These are phyloP conservation scores for Trichosporon coremiiforme DNA, from an alignment of 1,284 basidiomycete genomes.

Conservation along the genomic window DNA sequence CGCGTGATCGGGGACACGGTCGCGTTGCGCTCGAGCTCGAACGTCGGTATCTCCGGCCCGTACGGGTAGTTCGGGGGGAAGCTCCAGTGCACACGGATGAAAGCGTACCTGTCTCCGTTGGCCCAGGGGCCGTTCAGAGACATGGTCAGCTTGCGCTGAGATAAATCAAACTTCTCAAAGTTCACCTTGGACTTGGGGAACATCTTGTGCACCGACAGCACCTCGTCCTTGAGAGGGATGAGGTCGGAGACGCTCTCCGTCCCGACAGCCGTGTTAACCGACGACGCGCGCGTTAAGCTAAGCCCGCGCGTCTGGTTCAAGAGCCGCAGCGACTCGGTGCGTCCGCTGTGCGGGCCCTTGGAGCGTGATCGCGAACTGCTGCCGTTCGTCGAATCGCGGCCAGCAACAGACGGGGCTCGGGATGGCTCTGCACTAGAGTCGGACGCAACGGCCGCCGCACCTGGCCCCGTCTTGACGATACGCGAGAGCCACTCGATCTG, in stretches of 20 bases:
- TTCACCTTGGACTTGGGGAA: slow-evolving; percentile 71
- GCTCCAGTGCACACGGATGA: slow-evolving; percentile 82
- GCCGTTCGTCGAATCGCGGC: slow-evolving; percentile 31
- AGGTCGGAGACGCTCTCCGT: slow-evolving; percentile 39
- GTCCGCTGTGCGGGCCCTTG: neutral
- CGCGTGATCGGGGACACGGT: slow-evolving; percentile 74
- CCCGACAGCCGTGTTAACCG: slow-evolving; percentile 1
- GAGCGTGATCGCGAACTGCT: slow-evolving; percentile 35
- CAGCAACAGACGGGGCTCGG: slow-evolving; percentile 20
- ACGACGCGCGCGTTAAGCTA: slow-evolving; percentile 21
- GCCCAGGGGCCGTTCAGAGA: slow-evolving; percentile 91
- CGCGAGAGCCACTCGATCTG: slow-evolving; percentile 57
- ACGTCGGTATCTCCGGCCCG: slow-evolving; percentile 66
- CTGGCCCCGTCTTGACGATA: slow-evolving; percentile 42
- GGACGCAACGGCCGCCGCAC: neutral
- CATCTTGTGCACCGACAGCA: slow-evolving; percentile 73
- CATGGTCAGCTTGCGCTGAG: slow-evolving; percentile 78
- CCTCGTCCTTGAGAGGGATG: slow-evolving; percentile 77
- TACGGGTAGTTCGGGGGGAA: slow-evolving; percentile 84
- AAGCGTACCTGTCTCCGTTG: slow-evolving; percentile 62
- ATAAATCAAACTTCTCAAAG: slow-evolving; percentile 83
- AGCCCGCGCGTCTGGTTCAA: slow-evolving; percentile 9
- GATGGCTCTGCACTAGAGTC: slow-evolving; percentile 23
- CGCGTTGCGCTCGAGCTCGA: slow-evolving; percentile 80
- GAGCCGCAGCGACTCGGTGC: slow-evolving; percentile 9